Conservation (phyloP, 2,329 filamentous ascomycete genomes). For the Teratosphaeria destructans region DNA sequence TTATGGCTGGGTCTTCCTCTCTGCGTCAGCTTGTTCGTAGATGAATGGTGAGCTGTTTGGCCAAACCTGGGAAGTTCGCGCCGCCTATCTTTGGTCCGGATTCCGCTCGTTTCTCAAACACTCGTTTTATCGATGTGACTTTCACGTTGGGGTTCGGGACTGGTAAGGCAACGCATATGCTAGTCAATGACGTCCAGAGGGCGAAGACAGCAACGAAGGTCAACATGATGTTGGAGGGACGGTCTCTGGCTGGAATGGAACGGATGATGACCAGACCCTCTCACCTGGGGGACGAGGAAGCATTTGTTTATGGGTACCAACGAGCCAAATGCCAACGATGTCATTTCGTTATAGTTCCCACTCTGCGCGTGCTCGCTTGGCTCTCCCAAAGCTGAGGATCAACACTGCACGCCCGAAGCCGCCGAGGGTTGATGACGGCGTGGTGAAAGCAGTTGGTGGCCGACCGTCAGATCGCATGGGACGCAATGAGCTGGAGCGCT, state of each 20-base stretch:
- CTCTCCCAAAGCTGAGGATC: neutral
- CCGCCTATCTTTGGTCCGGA: constrained; percentile 18
- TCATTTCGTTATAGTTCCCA: neutral
- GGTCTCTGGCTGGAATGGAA: neutral
- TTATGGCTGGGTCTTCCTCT: constrained; percentile 38
- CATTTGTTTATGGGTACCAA: neutral
- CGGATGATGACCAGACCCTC: neutral
- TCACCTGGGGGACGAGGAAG: neutral
- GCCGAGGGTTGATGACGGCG: neutral
- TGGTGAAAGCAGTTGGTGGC: neutral
- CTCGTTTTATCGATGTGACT: neutral
- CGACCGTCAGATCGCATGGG: neutral
- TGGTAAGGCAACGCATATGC: constrained; percentile 2
- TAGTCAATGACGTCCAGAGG: constrained; percentile 1
- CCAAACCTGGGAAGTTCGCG: constrained; percentile 39
- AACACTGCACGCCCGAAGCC: neutral
- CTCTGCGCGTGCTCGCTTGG: neutral
- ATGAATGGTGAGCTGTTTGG: neutral
- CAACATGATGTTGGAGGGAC: neutral
- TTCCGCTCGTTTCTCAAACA: constrained; percentile 6
- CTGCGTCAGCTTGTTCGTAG: neutral
- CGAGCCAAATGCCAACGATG: neutral
- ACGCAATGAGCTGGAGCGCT: neutral
- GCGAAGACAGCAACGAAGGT: neutral
- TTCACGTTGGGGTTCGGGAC: constrained; percentile 1